Base-by-base conservation (phyloP, 176 grass and related monocot genomes). In the Olyra latifolia region DNA sequence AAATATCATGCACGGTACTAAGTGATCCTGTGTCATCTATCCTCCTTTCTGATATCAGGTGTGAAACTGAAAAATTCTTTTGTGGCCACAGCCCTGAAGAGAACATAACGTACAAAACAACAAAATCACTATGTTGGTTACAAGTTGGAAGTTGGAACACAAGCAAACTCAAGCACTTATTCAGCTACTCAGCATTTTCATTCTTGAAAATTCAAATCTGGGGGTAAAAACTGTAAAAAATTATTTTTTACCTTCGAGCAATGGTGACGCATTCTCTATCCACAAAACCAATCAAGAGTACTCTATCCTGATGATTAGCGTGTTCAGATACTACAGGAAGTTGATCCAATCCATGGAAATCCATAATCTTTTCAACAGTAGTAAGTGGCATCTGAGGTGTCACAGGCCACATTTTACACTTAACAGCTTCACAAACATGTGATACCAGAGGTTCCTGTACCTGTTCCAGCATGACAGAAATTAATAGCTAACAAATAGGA, bases 251-350 rank as follows among this genome's bases (percentile, higher is more conserved):
- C 95, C 92, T 94, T 79, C 62, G 66, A 75, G 86, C 66, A 44
- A 93, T 89, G 62, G 70, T 59, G 62, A 98, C 93, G 58, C 85
- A 83, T 80, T 94, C 92, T 71, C 86, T 81, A 49, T 98, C 95
- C 48, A 98, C 71, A 56, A 93, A 78, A 89, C 92, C 92, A 45
- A 93, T 45, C 77, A 87, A 63, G 59, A 54, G 59, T 35, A 52
- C 77, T 65, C 40, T 80, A 16, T 55, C 59, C 19, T 61, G 20
- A 60, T 13, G 59, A 39, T 85, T 66, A 54, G 55, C 39, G 25
- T 87, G 25, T 47, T 91, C 73, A 61, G 87, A 87, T 60, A 98
- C 84, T 32, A 98, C 95, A 77, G 92, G 92, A 75, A 98, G 77
- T 8, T 85, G 70, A 83, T 94, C 80, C 39, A 88, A 69, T 74